Evolutionary conservation across 805 yeast species (phyloP).

Genomic region (Kazachstania africana): DNA sequence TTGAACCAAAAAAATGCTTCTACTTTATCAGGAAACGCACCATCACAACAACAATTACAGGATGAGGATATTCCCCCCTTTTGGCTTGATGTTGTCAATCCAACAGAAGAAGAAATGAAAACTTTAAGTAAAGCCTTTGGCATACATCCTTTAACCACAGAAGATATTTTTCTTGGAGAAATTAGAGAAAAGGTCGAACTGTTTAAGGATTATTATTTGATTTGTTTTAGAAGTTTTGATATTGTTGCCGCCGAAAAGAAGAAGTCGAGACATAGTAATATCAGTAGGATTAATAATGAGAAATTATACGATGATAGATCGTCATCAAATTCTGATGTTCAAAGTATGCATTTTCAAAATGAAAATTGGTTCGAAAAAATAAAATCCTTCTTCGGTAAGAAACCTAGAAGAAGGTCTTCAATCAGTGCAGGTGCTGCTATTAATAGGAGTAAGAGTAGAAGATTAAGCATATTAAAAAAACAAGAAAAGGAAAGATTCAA

Average conservation of each 20-base stretch:
- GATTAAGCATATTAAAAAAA: constrained; percentile 11
- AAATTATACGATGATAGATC: too few relatives aligned
- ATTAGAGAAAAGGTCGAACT: constrained; percentile 92
- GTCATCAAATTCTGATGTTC: too few relatives aligned
- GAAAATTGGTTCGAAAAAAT: constrained; percentile 4
- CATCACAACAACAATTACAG: constrained; percentile 1
- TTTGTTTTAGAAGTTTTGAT: constrained; percentile 79
- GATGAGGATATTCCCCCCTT: constrained; percentile 54
- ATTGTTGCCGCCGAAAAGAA: constrained; percentile 62
- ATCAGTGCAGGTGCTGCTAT: background rate
- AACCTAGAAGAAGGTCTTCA: constrained; percentile 6
- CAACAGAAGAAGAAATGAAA: constrained; percentile 95
- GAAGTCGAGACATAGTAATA: constrained; percentile 36
- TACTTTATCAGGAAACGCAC: constrained; percentile 2
- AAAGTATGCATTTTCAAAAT: constrained; percentile 1
- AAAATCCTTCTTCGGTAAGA: constrained; percentile 1
- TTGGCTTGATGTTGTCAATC: constrained; percentile 89
- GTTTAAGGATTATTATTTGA: constrained; percentile 80
- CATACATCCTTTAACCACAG: constrained; percentile 92
- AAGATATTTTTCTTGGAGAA: constrained; percentile 87
- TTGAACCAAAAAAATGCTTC: constrained; percentile 6
- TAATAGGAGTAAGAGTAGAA: constrained; percentile 7
- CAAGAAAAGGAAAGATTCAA: constrained; percentile 30
- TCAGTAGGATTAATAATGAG: too few relatives aligned
- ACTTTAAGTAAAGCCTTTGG: constrained; percentile 83